phyloP scores from a whole-genome alignment of 257 asterid species.

The Leonotis leonurus region DNA sequence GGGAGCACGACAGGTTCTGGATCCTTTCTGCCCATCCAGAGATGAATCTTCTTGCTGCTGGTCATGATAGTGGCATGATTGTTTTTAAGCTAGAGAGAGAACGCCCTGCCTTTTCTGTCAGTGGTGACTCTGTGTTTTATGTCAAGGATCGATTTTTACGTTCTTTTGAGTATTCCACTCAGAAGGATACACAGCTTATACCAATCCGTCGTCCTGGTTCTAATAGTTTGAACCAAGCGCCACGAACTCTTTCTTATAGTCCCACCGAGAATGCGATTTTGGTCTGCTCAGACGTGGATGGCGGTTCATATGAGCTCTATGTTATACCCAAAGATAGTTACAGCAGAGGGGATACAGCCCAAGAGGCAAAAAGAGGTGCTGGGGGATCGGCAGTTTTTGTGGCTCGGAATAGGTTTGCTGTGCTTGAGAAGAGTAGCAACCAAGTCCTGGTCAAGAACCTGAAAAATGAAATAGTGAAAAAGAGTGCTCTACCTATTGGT shows the following conservation, averaged over 20 bases:
- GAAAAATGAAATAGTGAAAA: constrained; percentile 71
- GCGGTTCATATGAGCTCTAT: constrained; percentile 91
- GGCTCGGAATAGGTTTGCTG: constrained; percentile 94
- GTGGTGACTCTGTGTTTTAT: constrained; percentile 72
- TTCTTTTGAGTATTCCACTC: constrained; percentile 73
- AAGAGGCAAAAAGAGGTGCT: constrained; percentile 82
- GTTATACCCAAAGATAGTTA: constrained; percentile 69
- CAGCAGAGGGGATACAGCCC: constrained; percentile 77
- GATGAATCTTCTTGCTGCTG: constrained; percentile 97
- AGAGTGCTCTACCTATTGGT: constrained; percentile 58
- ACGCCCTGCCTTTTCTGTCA: constrained; percentile 86
- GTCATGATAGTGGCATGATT: constrained; percentile 98
- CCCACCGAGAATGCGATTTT: constrained; percentile 90
- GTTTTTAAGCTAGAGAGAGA: constrained; percentile 97
- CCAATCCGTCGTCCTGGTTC: constrained; percentile 95
- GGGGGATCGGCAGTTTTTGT: constrained; percentile 93
- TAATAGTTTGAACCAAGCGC: constrained; percentile 72
- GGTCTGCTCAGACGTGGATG: constrained; percentile 84
- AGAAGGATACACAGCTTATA: constrained; percentile 76
- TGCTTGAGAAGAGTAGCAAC: constrained; percentile 81
- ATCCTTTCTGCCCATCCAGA: constrained; percentile 94
- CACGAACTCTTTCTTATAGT: constrained; percentile 80
- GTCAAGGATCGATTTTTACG: constrained; percentile 87
- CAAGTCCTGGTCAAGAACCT: constrained; percentile 77
- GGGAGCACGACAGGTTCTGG: constrained; percentile 99